Conservation (phyloP, 192 early-diverging fungal genomes). For the Mortierella hygrophila region DNA sequence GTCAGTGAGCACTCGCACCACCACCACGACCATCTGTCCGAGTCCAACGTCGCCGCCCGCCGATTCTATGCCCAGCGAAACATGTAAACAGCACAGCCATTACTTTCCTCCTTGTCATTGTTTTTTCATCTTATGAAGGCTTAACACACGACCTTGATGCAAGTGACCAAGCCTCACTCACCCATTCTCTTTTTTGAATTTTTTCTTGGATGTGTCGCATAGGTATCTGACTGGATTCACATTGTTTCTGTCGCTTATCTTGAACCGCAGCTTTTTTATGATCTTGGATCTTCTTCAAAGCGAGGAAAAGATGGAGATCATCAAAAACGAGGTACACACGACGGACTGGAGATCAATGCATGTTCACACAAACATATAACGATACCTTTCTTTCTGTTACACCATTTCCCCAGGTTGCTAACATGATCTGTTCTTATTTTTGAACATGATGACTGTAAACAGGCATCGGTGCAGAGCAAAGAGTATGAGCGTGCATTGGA, state of each 20-base stretch:
- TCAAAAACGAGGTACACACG: slow-evolving; percentile 52
- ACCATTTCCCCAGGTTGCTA: no score
- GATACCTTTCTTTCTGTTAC: neutral
- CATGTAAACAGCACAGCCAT: slow-evolving; percentile 55
- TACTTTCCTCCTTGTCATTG: neutral
- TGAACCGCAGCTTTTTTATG: slow-evolving; percentile 68
- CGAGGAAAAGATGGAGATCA: slow-evolving; percentile 62
- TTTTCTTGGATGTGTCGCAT: neutral
- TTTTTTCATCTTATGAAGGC: neutral
- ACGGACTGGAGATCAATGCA: neutral
- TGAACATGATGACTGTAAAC: neutral
- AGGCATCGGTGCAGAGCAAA: slow-evolving; percentile 57
- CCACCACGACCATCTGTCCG: slow-evolving; percentile 52
- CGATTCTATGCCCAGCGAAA: slow-evolving; percentile 73
- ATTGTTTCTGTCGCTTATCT: slow-evolving; percentile 66
- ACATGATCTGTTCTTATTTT: no score
- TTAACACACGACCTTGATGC: neutral
- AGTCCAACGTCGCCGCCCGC: slow-evolving; percentile 57
- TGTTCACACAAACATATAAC: neutral
- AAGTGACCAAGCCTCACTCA: neutral
- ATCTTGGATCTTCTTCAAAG: slow-evolving; percentile 65
- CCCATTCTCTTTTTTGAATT: neutral
- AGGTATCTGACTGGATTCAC: slow-evolving; percentile 74
- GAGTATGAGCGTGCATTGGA: slow-evolving; percentile 48
- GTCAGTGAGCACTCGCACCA: slow-evolving; percentile 26